These are phyloP conservation scores for Mycena albidolilacea DNA, from an alignment of 768 basidiomycete species.

Conservation along the genomic window DNA sequence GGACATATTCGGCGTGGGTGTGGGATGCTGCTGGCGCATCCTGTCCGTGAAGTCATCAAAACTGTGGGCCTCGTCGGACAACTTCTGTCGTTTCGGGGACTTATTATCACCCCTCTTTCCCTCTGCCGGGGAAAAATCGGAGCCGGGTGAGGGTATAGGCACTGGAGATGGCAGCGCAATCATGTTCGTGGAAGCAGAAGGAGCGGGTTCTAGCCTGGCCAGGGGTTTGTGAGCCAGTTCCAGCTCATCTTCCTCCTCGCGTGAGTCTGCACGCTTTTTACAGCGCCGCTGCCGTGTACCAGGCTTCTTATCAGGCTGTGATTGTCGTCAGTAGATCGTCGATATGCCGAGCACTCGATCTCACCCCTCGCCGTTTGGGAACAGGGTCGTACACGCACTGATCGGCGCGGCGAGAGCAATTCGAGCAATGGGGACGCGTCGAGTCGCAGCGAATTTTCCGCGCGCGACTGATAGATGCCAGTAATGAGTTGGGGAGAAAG, in stretches of 20 bases:
- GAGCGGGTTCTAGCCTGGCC: neutral
- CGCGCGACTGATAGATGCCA: slow-evolving; percentile 57
- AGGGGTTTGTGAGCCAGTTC: neutral
- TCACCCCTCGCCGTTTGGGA: slow-evolving; percentile 64
- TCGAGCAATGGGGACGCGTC: slow-evolving; percentile 68
- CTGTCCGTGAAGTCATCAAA: slow-evolving; percentile 13
- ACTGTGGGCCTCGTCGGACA: neutral
- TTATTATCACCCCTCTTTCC: neutral
- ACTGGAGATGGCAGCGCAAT: slow-evolving; percentile 21
- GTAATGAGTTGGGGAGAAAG: neutral
- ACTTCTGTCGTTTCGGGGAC: slow-evolving; percentile 13
- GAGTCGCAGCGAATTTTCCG: slow-evolving; percentile 75
- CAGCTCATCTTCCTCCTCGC: slow-evolving; percentile 43
- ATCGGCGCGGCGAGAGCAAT: slow-evolving; percentile 66
- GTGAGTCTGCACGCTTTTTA: slow-evolving; percentile 67
- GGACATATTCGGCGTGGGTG: neutral
- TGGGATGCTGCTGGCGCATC: slow-evolving; percentile 3
- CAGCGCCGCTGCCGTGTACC: slow-evolving; percentile 72
- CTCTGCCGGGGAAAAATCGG: neutral
- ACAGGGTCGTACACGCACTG: slow-evolving; percentile 68
- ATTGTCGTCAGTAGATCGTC: too few species aligned
- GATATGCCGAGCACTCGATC: too few species aligned
- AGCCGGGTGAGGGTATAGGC: slow-evolving; percentile 2
- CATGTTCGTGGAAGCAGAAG: neutral
- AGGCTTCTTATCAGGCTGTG: slow-evolving; percentile 65